These are phyloP conservation scores for Amanita molliuscula DNA, from an alignment of 768 basidiomycete species.

Conservation along the genomic window DNA sequence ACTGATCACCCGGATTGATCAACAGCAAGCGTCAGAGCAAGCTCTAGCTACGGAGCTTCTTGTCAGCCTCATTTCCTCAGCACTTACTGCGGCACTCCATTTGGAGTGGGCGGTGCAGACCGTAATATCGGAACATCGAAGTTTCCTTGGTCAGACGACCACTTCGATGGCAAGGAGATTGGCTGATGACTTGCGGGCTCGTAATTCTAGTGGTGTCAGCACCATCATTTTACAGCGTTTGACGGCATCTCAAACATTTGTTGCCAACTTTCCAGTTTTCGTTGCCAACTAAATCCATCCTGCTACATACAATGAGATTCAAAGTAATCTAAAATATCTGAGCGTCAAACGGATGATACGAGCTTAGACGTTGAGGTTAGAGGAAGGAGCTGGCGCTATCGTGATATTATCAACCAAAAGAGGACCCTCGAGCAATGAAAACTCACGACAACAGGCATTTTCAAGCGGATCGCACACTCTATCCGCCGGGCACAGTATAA, in stretches of 20 bases:
- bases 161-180: slow-evolving; percentile 54
- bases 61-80: slow-evolving; percentile 52
- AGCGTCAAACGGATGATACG: neutral
- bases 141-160: slow-evolving; percentile 52
- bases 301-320: slow-evolving; percentile 5
- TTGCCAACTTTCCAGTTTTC: slow-evolving; percentile 68
- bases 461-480: slow-evolving; percentile 56
- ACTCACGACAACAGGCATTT: slow-evolving; percentile 77
- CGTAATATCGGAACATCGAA: slow-evolving; percentile 36
- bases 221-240: slow-evolving; percentile 48
- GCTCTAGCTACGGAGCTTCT: slow-evolving; percentile 51
- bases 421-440: neutral
- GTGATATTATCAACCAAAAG: neutral
- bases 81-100: slow-evolving; percentile 57
- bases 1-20: slow-evolving; percentile 47
- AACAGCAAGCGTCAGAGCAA: slow-evolving; percentile 41
- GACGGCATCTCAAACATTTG: slow-evolving; percentile 51
- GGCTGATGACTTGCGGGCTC: slow-evolving; percentile 48
- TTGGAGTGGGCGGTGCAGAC: slow-evolving; percentile 59
- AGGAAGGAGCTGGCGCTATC: slow-evolving; percentile 8
- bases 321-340: slow-evolving; percentile 8
- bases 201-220: slow-evolving; percentile 40
- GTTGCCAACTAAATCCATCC: slow-evolving; percentile 25
- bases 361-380: slow-evolving; percentile 9
- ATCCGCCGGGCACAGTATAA: slow-evolving; percentile 65